Evolutionary conservation across 2,329 filamentous ascomycete genomes (phyloP).

Genomic region (Esteya vermicola): DNA sequence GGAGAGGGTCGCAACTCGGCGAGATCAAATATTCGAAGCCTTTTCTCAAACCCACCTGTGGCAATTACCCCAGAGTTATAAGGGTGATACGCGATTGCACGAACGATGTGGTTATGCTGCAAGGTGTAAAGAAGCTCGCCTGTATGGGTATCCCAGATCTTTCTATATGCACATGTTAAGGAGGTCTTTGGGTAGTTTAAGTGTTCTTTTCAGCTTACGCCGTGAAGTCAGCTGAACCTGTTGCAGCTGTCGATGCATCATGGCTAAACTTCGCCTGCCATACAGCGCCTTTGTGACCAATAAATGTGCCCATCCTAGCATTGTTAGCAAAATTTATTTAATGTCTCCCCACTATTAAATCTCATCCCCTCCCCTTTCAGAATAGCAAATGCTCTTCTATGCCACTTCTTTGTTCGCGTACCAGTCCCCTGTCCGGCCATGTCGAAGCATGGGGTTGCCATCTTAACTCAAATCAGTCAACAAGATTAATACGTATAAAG

Average conservation of each 20-base stretch:
- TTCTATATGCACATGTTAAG: conserved; percentile 34
- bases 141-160: conserved; percentile 93
- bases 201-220: conserved; percentile 41
- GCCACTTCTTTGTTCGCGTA: conserved; percentile 21
- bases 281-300: conserved; percentile 95
- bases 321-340: too few relatives aligned
- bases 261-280: conserved; percentile 89
- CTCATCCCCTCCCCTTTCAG: too few relatives aligned
- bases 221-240: conserved; percentile 90
- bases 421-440: conserved; percentile 92
- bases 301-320: conserved; percentile 95
- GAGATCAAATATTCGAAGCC: conserved; percentile 84
- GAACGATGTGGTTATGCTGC: conserved; percentile 88
- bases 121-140: conserved; percentile 80
- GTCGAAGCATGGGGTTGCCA: conserved; percentile 95
- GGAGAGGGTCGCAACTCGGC: conserved; percentile 37
- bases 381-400: not conserved
- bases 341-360: too few relatives aligned
- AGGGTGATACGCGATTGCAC: conserved; percentile 78
- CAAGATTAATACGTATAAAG: not conserved
- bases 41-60: conserved; percentile 93
- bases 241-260: conserved; percentile 78
- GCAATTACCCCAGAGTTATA: conserved; percentile 74
- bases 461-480: conserved; percentile 35
- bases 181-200: not conserved